Percentiles rank a stretch among this genome's conserved stretches.
phyloP scores from a whole-genome alignment of 2,329 filamentous ascomycete genomes.

The Graphilbum sp. region DNA sequence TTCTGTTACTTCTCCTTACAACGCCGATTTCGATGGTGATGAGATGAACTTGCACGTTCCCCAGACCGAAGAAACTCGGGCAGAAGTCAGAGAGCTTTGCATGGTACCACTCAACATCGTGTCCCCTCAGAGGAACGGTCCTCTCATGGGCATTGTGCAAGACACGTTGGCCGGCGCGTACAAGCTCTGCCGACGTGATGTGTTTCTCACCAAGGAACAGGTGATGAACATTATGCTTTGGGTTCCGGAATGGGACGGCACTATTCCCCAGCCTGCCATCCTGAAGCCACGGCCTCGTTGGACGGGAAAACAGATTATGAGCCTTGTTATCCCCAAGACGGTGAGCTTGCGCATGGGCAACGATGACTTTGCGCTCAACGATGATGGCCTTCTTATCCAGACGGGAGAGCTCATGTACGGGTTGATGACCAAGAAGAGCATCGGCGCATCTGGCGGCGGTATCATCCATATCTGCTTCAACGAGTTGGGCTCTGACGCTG shows the following conservation, averaged over 20 bases:
- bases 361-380: constrained; percentile 48
- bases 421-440: constrained; percentile 80
- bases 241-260: constrained; percentile 95
- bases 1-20: constrained; percentile 96
- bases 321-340: constrained; percentile 75
- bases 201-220: constrained; percentile 75
- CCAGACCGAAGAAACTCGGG: constrained; percentile 89
- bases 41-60: constrained; percentile 99
- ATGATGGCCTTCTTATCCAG: constrained; percentile 69
- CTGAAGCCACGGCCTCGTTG: constrained; percentile 81
- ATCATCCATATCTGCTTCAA: constrained; percentile 95
- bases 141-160: constrained; percentile 98
- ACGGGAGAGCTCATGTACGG: constrained; percentile 83
- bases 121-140: constrained; percentile 89
- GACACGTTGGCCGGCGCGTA: constrained; percentile 93
- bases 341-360: constrained; percentile 61
- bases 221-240: constrained; percentile 96
- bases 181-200: constrained; percentile 87
- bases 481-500: constrained; percentile 69
- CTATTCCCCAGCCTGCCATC: constrained; percentile 87
- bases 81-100: constrained; percentile 85
- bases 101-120: constrained; percentile 98
- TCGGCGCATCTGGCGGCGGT: constrained; percentile 79
- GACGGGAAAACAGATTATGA: constrained; percentile 97
- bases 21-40: constrained; percentile 98